Evolutionary conservation across 78 protist genomes (phyloP).

Genomic region (Dictyostelium intermedium): DNA sequence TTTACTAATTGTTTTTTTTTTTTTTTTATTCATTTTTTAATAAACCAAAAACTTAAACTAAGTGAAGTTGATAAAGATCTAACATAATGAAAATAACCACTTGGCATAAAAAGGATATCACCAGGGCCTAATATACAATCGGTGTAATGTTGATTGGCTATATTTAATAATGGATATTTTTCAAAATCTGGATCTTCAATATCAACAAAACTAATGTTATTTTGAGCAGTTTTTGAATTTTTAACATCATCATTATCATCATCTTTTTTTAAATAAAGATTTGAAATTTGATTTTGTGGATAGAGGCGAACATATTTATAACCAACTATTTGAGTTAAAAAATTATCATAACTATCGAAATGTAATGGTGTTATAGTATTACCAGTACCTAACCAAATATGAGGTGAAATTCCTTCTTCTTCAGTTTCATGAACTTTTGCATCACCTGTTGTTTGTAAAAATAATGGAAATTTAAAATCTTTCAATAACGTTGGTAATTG

Average conservation of each 20-base stretch:
- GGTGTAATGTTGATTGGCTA: background rate
- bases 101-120: constrained; percentile 79
- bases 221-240: constrained; percentile 12
- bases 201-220: constrained; percentile 56
- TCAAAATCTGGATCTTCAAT: constrained; percentile 35
- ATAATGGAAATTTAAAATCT: constrained; percentile 16
- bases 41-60: constrained; percentile 38
- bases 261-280: constrained; percentile 10
- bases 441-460: constrained; percentile 12
- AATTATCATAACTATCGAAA: constrained; percentile 78
- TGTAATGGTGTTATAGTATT: constrained; percentile 87
- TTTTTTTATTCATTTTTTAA: background rate
- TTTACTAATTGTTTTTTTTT: too few species aligned
- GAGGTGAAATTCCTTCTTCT: background rate
- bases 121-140: constrained; percentile 73
- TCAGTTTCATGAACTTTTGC: constrained; percentile 11
- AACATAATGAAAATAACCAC: constrained; percentile 72
- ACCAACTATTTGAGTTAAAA: constrained; percentile 82
- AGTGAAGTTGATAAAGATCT: constrained; percentile 59
- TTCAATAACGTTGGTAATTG: constrained; percentile 15
- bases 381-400: constrained; percentile 84
- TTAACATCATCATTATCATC: background rate
- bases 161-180: constrained; percentile 20
- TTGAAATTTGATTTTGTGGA: background rate
- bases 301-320: constrained; percentile 81